A percentile compares a stretch with the other conserved stretches of the same genome.
Conservation (phyloP, 441 rosid species). For the Raphanus hybrid region DNA sequence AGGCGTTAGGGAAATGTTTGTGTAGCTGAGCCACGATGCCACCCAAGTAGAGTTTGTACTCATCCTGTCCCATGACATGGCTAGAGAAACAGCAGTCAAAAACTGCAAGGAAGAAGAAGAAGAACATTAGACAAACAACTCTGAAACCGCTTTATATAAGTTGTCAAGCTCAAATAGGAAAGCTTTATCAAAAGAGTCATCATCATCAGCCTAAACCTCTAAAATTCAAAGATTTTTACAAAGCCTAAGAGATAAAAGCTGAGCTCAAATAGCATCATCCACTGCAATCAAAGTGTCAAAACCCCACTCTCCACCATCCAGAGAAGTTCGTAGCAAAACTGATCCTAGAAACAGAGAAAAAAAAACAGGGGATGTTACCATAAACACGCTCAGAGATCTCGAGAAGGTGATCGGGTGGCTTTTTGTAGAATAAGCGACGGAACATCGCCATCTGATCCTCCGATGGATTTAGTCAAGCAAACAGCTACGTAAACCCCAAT, state of each 20-base stretch:
- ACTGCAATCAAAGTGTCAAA: no score
- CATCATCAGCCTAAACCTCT: no score
- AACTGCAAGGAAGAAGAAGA: conserved; percentile 52
- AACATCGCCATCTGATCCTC: conserved; percentile 87
- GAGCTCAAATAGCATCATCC: no score
- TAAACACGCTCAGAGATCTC: conserved; percentile 99
- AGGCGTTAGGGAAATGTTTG: conserved; percentile 87
- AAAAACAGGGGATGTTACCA: conserved; percentile 49
- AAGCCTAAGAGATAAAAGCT: no score
- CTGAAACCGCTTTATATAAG: no score
- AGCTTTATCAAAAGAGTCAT: no score
- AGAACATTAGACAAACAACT: no score
- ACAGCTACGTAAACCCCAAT: conserved; percentile 27
- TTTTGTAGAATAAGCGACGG: conserved; percentile 96
- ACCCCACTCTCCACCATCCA: no score
- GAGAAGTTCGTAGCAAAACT: no score
- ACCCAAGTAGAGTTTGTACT: conserved; percentile 86
- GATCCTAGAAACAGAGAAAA: not conserved
- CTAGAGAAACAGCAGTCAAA: conserved; percentile 98
- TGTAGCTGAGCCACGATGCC: conserved; percentile 93
- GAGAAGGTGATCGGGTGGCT: conserved; percentile 99
- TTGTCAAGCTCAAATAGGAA: no score
- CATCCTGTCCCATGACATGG: conserved; percentile 87
- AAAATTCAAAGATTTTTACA: no score
- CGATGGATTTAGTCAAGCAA: not conserved